phyloP scores from a whole-genome alignment of 2,329 filamentous ascomycete species.

The Penicillium olsonii region DNA sequence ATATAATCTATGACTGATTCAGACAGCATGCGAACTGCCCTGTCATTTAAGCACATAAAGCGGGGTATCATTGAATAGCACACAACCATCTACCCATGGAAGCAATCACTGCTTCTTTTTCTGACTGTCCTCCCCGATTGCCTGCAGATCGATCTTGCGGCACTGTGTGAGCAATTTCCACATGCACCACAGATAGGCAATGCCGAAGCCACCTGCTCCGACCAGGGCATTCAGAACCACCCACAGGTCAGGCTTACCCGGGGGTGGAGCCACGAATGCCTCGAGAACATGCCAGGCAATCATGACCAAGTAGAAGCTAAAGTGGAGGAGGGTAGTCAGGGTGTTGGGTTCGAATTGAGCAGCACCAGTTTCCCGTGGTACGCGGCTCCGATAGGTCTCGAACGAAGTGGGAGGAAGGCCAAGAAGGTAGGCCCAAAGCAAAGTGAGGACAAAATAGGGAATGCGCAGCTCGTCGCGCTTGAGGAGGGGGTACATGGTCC shows the following conservation, averaged over 20 bases:
- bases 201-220: conserved; percentile 78
- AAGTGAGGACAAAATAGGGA: conserved; percentile 80
- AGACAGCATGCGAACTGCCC: conserved; percentile 5
- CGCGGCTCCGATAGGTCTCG: conserved; percentile 63
- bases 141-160: conserved; percentile 26
- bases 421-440: conserved; percentile 89
- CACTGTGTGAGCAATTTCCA: conserved; percentile 56
- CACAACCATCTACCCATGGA: conserved; percentile 6
- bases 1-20: not conserved
- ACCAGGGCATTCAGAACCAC: conserved; percentile 86
- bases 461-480: conserved; percentile 79
- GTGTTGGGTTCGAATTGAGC: conserved; percentile 52
- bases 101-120: conserved; percentile 38
- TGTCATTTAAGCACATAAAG: conserved; percentile 10
- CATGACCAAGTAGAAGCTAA: conserved; percentile 76
- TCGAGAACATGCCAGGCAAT: conserved; percentile 78
- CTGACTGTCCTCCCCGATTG: conserved; percentile 26
- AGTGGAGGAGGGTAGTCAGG: conserved; percentile 70
- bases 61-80: conserved; percentile 32
- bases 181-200: conserved; percentile 92
- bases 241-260: conserved; percentile 88
- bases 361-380: conserved; percentile 29
- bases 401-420: conserved; percentile 79
- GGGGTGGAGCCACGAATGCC: conserved; percentile 66
- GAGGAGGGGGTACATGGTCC: conserved; percentile 93